Base-by-base conservation (phyloP, 495 filamentous ascomycete genomes). In the Rostrohypoxylon terebratum region DNA sequence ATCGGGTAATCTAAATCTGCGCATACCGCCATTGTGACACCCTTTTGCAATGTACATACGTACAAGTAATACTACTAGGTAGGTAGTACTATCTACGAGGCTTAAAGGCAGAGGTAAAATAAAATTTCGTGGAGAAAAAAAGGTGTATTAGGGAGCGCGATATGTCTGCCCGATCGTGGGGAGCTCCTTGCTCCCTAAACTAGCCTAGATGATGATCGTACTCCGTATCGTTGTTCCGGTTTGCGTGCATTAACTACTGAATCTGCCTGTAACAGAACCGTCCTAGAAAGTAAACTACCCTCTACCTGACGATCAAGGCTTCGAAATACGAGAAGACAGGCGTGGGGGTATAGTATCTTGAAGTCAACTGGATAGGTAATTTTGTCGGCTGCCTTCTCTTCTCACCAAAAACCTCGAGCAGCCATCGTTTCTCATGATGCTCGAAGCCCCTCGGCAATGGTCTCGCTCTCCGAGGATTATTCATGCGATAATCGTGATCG, bases 351-450 rank as follows among this genome's bases (percentile, higher is more conserved):
- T 75, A 75, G 68, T 55, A n/a, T n/a, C n/a, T 60, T 64, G 36
- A 75, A 75, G 68, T 73, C 66, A 74, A 72, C 65, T 73, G 23
- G 59, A 50, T 66, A 45, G 59, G 71, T 68, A 64, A 72, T 69
- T 68, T 68, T 58, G 66, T 54, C 48, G 45, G 71, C 59, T 65
- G 68, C 69, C 70, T 66, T 53, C 68, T 55, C 62, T 67, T 67
- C 59, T 59, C 71, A 68, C 67, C 47, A 14, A 50, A 54, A 66
- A 69, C 59, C 63, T 59, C 62, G 71, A 76, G 69, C 73, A 76
- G 69, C 75, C 77, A 45, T 79, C 71, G 62, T 77, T 79, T 79
- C 73, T 74, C 68, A 48, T 76, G 73, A 74, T 76, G 73, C 66
- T 71, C 68, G 64, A 71, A 74, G 66, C 42, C 38, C 58, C 55